Evolutionary conservation across 2,329 filamentous ascomycete genomes (phyloP), one percentile per base, ranked within the genome.

Genomic region (Cercospora sp.): DNA sequence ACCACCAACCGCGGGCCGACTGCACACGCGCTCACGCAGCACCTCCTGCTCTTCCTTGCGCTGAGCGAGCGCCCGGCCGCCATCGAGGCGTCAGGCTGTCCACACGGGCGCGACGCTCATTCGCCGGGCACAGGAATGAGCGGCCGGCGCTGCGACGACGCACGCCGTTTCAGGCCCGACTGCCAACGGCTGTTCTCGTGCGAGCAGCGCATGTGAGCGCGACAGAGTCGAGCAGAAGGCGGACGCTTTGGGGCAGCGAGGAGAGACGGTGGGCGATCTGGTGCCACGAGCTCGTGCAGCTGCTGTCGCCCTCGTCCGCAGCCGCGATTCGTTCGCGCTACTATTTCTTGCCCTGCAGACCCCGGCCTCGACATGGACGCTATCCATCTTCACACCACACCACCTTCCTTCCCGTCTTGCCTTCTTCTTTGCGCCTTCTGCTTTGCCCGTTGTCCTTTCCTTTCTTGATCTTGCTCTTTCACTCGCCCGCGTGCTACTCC

Each of bases 161-260:
- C 43, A 10, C 53, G 3, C 40, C 37, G 66, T 68, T 68, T 68
- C 66, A 68, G 61, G 32, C 37, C 5, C 55, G 51, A 57, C 57
- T 65, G 66, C 66, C 66, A 18, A 18, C 65, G 65, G 66, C 66
- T 61, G 61, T 58, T 68, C 66, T 68, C 55, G 66, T 65, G 66
- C 66, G 66, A 68, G 66, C 24, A 65, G 57, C 63, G 61, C 61
- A 61, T 53, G 61, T 55, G 57, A 32, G 53, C 45, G 40, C 28
- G 24, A 49, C 63, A 60, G 18, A 40, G 32, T 28, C 51, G 62
- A 65, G 51, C 26, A 45, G 16, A 3, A 13, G 21, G 67, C 49
- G 30, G 65, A 61, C 66, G 66, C 32, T 66, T 59, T 59, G 40
- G 24, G 53, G 21, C 24, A 13, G 45, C 40, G 67, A 45, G 65